Base-by-base conservation (phyloP, 768 basidiomycete genomes). In the Leccinum barrowsii region DNA sequence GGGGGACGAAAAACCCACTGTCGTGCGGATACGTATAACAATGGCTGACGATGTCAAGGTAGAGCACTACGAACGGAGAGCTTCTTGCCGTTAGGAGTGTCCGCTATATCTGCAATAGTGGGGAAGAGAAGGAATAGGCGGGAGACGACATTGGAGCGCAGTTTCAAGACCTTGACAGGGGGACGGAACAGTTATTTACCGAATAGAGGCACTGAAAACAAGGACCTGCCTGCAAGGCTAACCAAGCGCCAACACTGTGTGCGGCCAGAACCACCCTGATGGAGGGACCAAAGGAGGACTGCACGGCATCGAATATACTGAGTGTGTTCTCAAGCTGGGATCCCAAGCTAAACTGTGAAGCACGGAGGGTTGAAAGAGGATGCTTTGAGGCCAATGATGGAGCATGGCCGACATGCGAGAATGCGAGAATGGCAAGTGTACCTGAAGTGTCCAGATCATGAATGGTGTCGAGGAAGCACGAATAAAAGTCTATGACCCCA, bases 221-320 rank as follows among this genome's bases (percentile, higher is more conserved):
- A 56, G 52, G 35, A 63, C 73, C 63, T 35, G 82, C 86, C 76
- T 90, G 82, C 30, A 83, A 65, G 4, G 79, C 68, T 53, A 92
- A 75, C 88, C 89, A 93, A 2, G 82, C 73, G 2, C 90, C 90
- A 13, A 92, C 81, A 55, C 87, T 89, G 61, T 92, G 90, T 8
- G 85, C 87, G 21, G 80, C 67, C 0, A 88, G 22, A 17, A 86
- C 68, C 26, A 86, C 67, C 57, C 70, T 77, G 12, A 74, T 69
- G 7, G 67, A 59, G n/a, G 60, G 26, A 11, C 71, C 63, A 63
- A 73, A 80, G n/a, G 55, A 63, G 15, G 67, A 54, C 35, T 48
- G 63, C 2, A 83, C 60, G 17, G 76, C 72, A 49, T 85, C 80
- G 5, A 87, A 68, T 1, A 85, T 78, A 57, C 85, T 80, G 24